Conservation (phyloP, 1,284 basidiomycete genomes). For the Caloboletus inedulis region DNA sequence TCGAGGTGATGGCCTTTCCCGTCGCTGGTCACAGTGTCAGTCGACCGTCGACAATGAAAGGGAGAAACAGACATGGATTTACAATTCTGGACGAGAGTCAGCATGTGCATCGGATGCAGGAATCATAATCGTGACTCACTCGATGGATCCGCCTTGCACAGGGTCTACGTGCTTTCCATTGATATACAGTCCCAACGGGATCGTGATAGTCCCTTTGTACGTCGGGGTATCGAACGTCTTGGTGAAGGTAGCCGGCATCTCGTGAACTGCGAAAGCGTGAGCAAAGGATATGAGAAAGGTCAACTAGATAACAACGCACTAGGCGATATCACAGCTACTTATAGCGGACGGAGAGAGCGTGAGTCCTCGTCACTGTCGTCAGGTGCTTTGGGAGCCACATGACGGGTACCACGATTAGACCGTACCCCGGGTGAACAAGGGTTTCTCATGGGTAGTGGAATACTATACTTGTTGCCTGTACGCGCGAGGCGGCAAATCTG, state of each 20-base stretch:
- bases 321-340: not conserved
- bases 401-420: not conserved
- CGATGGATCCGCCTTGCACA: constrained; percentile 22
- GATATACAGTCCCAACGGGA: constrained; percentile 29
- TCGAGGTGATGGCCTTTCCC: constrained; percentile 22
- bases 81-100: constrained; percentile 17
- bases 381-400: not conserved
- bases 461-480: not conserved
- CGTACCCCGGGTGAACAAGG: not conserved
- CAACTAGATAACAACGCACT: not conserved
- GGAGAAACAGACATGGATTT: constrained; percentile 20
- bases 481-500: not conserved
- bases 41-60: not conserved
- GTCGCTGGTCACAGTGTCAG: constrained; percentile 17
- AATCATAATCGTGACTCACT: constrained; percentile 15
- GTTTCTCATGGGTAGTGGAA: not conserved
- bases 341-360: not conserved
- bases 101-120: not conserved
- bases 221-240: constrained; percentile 22
- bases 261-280: not conserved
- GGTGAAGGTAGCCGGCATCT: constrained; percentile 24
- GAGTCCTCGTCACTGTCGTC: not conserved
- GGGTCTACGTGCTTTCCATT: constrained; percentile 27
- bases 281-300: not conserved
- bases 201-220: constrained; percentile 26